A percentile compares a stretch with the other conserved stretches of the same genome.
Conservation (phyloP, 2,329 filamentous ascomycete genomes). For the Claviceps digitariae region DNA sequence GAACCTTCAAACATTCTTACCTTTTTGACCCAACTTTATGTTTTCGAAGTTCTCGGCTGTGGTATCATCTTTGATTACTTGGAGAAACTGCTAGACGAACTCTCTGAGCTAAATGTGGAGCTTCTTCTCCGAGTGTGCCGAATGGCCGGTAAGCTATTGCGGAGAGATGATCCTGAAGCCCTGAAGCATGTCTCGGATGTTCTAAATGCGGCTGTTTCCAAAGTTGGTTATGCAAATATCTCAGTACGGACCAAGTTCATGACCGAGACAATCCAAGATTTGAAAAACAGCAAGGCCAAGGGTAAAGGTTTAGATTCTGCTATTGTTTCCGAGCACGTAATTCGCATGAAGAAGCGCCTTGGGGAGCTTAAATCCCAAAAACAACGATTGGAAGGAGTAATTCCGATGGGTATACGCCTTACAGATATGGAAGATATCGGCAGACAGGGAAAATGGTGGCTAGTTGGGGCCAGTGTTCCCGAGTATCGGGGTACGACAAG, state of each 20-base stretch:
- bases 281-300: slow-evolving; percentile 90
- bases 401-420: slow-evolving; percentile 71
- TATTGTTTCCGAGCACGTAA: slow-evolving; percentile 67
- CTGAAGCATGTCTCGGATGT: slow-evolving; percentile 79
- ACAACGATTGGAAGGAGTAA: slow-evolving; percentile 53
- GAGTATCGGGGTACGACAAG: slow-evolving; percentile 16
- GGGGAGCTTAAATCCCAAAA: slow-evolving; percentile 54
- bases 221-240: slow-evolving; percentile 53
- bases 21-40: slow-evolving; percentile 77
- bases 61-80: slow-evolving; percentile 86
- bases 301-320: slow-evolving; percentile 56
- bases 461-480: slow-evolving; percentile 87
- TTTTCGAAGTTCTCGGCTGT: slow-evolving; percentile 75
- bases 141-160: slow-evolving; percentile 66
- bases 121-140: slow-evolving; percentile 74
- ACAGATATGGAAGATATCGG: slow-evolving; percentile 72
- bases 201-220: slow-evolving; percentile 58
- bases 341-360: slow-evolving; percentile 77
- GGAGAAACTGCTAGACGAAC: slow-evolving; percentile 56
- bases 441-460: slow-evolving; percentile 94
- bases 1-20: slow-evolving; percentile 59
- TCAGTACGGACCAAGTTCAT: slow-evolving; percentile 91
- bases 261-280: slow-evolving; percentile 88
- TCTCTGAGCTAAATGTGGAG: slow-evolving; percentile 81
- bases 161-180: slow-evolving; percentile 76